phyloP scores from a whole-genome alignment of 2,329 filamentous ascomycete species.

The Phialocephala subalpina region DNA sequence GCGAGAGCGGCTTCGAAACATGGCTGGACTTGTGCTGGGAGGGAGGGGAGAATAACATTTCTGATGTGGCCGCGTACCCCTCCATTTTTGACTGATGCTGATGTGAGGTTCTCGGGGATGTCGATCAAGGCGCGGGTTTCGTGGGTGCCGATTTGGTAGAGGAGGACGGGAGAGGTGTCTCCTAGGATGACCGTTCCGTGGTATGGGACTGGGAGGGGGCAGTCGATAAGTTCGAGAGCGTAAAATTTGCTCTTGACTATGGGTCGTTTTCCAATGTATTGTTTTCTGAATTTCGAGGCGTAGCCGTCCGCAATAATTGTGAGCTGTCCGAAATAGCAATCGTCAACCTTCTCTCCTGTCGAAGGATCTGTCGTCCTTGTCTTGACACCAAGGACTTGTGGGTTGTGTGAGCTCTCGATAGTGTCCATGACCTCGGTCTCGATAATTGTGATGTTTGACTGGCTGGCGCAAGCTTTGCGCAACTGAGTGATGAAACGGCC shows the following conservation, averaged over 20 bases:
- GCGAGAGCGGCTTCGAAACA: slow-evolving; percentile 80
- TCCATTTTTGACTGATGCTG: slow-evolving; percentile 76
- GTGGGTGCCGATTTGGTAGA: slow-evolving; percentile 96
- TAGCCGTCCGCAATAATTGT: slow-evolving; percentile 95
- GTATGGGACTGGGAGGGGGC: slow-evolving; percentile 74
- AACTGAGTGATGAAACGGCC: slow-evolving; percentile 89
- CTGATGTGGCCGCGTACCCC: slow-evolving; percentile 86
- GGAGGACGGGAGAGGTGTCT: slow-evolving; percentile 78
- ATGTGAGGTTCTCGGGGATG: slow-evolving; percentile 79
- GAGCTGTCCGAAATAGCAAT: slow-evolving; percentile 87
- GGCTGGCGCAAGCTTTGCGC: slow-evolving; percentile 74
- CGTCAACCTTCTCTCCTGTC: slow-evolving; percentile 64
- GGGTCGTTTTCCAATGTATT: slow-evolving; percentile 72
- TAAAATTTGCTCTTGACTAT: slow-evolving; percentile 88
- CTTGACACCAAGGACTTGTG: slow-evolving; percentile 84
- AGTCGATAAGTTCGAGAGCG: slow-evolving; percentile 91
- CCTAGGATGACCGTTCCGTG: slow-evolving; percentile 91
- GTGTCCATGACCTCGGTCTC: slow-evolving; percentile 86
- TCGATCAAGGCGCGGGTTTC: slow-evolving; percentile 93
- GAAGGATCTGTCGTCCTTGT: slow-evolving; percentile 68
- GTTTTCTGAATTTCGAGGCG: slow-evolving; percentile 87
- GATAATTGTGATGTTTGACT: slow-evolving; percentile 87
- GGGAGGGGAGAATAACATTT: slow-evolving; percentile 79
- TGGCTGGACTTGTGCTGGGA: slow-evolving; percentile 77
- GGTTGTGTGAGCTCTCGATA: slow-evolving; percentile 72